Base-by-base conservation (phyloP, 2,329 filamentous ascomycete genomes). In the Fusarium oligoseptatum region DNA sequence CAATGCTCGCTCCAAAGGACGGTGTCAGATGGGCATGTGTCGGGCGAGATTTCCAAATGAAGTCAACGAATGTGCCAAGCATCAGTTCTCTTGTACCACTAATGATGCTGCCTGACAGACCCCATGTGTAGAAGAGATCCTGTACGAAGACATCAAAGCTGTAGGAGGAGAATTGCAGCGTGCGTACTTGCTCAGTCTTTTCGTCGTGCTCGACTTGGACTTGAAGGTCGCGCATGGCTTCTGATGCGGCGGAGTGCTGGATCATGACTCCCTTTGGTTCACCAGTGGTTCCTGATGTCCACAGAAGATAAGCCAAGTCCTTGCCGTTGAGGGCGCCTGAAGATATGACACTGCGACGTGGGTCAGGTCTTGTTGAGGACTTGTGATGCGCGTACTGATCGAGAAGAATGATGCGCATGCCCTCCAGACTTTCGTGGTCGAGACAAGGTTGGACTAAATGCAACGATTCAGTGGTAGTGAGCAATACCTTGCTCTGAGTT, bases 221-320 rank as follows among this genome's bases (percentile, higher is more conserved):
- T 50, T 73, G 71, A 0, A 73, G 43, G 12, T 73, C 71, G 0
- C 66, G 52, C 71, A 73, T 73, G 1, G 71, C 71, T 27, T 71
- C 37, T 0, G 70, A 58, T 0, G 71, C 71, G 2, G 71, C 71
- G 2, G 50, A 60, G 29, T 73, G 71, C 7, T 73, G 71, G 1
- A 73, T 63, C 71, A 73, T 73, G 2, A 73, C 71, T 6, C 71
- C 71, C 29, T 73, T 73, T 9, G 70, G 71, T 3, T 73, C 66
- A 1, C 71, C 71, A 0, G 71, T 73, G 0, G 71, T 73, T 6
- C 71, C 71, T 1, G 71, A 73, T 4, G 70, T 73, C 71, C 71
- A 73, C 0, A 73, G 27, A 0, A 73, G 22, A 29, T 73, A 73
- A 0, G 71, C 71, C 10, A 73, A n/a, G 3, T 73, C 57, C 4